Evolutionary conservation across 768 basidiomycete genomes (phyloP).

Genomic region (Collybiopsis luxurians): DNA sequence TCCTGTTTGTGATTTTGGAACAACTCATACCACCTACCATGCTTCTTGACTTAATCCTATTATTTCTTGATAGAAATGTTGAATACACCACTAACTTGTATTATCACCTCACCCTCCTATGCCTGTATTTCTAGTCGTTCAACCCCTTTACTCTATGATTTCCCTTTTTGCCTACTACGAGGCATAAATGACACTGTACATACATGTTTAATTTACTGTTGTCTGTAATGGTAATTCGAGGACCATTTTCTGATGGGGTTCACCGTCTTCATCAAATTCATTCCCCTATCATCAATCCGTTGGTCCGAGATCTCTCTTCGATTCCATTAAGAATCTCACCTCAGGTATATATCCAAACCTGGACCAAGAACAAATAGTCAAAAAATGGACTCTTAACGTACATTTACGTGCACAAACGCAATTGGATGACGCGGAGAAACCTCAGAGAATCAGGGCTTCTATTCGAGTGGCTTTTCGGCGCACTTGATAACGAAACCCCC

Average conservation of each 20-base stretch:
- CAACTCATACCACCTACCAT: not conserved
- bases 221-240: constrained; percentile 40
- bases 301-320: constrained; percentile 5
- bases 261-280: constrained; percentile 80
- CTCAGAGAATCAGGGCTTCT: constrained; percentile 3
- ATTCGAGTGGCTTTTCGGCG: too few species aligned
- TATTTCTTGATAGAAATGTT: constrained; percentile 1
- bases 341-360: constrained; percentile 70
- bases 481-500: not conserved
- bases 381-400: constrained; percentile 9
- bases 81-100: constrained; percentile 4
- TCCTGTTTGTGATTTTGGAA: too few species aligned
- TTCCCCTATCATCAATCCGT: constrained; percentile 39
- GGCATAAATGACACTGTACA: not conserved
- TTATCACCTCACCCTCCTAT: constrained; percentile 4
- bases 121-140: constrained; percentile 1
- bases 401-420: not conserved
- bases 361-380: constrained; percentile 18
- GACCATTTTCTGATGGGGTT: constrained; percentile 84
- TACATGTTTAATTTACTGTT: not conserved
- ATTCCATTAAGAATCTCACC: constrained; percentile 37
- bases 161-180: not conserved
- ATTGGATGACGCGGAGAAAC: constrained; percentile 14
- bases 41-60: not conserved
- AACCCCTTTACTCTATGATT: not conserved